phyloP scores from a whole-genome alignment of 129 eudicot species.

The Flaveria ramosissima region DNA sequence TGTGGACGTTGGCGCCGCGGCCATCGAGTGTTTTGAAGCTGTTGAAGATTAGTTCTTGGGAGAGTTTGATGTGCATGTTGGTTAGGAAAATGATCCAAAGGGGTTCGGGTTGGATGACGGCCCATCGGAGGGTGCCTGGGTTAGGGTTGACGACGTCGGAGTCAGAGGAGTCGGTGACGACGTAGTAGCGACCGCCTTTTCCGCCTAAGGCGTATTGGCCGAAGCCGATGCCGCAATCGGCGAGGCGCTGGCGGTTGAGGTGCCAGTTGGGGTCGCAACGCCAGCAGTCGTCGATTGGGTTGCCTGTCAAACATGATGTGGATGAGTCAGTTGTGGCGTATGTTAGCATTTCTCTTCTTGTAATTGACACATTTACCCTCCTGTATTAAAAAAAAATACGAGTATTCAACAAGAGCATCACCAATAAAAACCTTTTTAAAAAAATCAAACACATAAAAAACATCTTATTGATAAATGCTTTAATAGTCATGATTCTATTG shows the following conservation, averaged over 20 bases:
- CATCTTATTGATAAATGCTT: too few relatives aligned
- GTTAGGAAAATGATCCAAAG: constrained; percentile 89
- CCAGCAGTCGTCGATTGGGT: constrained; percentile 98
- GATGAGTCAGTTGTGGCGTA: constrained; percentile 47
- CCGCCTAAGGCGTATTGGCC: constrained; percentile 97
- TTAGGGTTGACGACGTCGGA: constrained; percentile 70
- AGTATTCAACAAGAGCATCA: too few relatives aligned
- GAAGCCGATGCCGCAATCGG: constrained; percentile 92
- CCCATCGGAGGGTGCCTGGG: constrained; percentile 84
- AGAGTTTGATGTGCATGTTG: constrained; percentile 78
- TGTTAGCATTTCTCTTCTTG: constrained; percentile 69
- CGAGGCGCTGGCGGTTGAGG: constrained; percentile 77
- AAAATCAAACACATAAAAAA: too few relatives aligned
- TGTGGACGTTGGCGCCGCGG: constrained; percentile 82
- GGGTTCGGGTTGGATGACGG: constrained; percentile 86
- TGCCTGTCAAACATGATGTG: constrained; percentile 65
- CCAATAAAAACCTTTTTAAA: too few relatives aligned
- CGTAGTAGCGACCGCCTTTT: constrained; percentile 82
- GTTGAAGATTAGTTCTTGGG: constrained; percentile 85
- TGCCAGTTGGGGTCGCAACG: constrained; percentile 93
- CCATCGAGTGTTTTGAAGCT: constrained; percentile 93
- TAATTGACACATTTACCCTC: constrained; percentile 65
- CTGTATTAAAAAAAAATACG: constrained; percentile 32
- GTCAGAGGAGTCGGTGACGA: constrained; percentile 87
- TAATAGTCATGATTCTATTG: too few relatives aligned